phyloP scores from a whole-genome alignment of 495 filamentous ascomycete species.

The Penicillium cinerascens region DNA sequence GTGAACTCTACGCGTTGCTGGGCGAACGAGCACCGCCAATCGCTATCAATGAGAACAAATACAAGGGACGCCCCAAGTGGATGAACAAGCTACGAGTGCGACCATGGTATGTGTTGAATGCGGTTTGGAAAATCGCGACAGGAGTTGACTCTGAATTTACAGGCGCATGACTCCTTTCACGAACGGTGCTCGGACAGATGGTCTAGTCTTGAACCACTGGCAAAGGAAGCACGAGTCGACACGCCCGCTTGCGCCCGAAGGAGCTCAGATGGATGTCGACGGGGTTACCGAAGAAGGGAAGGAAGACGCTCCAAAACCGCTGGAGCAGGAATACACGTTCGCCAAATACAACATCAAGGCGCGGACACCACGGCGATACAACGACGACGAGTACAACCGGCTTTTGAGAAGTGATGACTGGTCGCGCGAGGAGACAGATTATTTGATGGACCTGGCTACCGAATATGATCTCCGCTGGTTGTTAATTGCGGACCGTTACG shows the following conservation, averaged over 20 bases:
- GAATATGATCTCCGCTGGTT: constrained; percentile 86
- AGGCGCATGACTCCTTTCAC: constrained; percentile 56
- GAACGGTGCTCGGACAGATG: constrained; percentile 54
- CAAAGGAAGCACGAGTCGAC: constrained; percentile 39
- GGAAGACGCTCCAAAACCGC: constrained; percentile 30
- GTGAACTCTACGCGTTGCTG: constrained; percentile 62
- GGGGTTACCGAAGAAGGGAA: constrained; percentile 26
- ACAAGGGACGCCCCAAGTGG: constrained; percentile 60
- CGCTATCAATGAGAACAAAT: constrained; percentile 62
- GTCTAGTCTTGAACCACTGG: constrained; percentile 68
- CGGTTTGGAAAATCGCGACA: not conserved
- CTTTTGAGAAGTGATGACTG: constrained; percentile 72
- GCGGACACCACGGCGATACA: constrained; percentile 66
- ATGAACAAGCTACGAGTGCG: constrained; percentile 51
- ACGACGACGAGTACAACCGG: constrained; percentile 77
- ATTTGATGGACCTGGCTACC: constrained; percentile 67
- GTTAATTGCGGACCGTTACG: constrained; percentile 90
- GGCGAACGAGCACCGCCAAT: constrained; percentile 68
- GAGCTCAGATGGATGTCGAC: constrained; percentile 27
- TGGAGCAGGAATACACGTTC: constrained; percentile 49
- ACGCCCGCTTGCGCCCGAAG: constrained; percentile 39
- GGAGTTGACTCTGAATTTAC: not conserved
- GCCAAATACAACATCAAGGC: constrained; percentile 81
- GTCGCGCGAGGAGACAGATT: constrained; percentile 91
- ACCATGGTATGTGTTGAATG: constrained; percentile 44